Evolutionary conservation across 2,329 filamentous ascomycete species (phyloP), one percentile per base, ranked within the genome.

Genomic region (Neopestalotiopsis sp.): DNA sequence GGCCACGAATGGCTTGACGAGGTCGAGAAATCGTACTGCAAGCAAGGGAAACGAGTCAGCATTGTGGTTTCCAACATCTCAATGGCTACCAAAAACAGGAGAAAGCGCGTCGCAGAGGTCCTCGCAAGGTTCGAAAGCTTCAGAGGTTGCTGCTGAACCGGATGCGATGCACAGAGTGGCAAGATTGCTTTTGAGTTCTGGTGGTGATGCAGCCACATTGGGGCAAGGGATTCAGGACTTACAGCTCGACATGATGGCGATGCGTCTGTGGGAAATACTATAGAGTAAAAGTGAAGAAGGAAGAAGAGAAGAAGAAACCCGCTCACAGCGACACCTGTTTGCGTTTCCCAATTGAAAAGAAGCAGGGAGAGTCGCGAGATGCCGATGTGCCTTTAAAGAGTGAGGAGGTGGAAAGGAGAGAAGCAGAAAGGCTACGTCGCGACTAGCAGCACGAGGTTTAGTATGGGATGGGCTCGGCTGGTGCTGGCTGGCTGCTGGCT

Each of bases 1-100:
- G 87, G 96, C 95, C 89, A 97, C 94, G 84, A 99, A 99, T 81
- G 96, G 96, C 87, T 99, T 99, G 87, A 99, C 96, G 83, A 98
- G 90, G 86, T 99, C 96, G 87, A 99, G 95, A 83, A 99, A 99
- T 83, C 96, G 95, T 86, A 99, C 95, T 98, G 79, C 70, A 73
- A 49, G 56, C 71, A 72, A 70, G 73, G 75, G 75, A 64, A 32
- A 61, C 30, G 32, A 24, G 17, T 59, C 6, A 76, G 76, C 61
- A 62, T 69, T 13, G 61, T 40, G 20, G 20, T 32, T 20, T 59
- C 24, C 69, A 12, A 40, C 68, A 53, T 62, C 30, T 70, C 73
- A 73, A 74, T 73, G 71, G 64, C 40, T 24, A 9, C 10, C 5
- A 30, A 14, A 34, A 38, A 2, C 20, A 32, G 17, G 12, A 28